Conservation (phyloP, 768 basidiomycete genomes). For the Tulasnella sp. region DNA sequence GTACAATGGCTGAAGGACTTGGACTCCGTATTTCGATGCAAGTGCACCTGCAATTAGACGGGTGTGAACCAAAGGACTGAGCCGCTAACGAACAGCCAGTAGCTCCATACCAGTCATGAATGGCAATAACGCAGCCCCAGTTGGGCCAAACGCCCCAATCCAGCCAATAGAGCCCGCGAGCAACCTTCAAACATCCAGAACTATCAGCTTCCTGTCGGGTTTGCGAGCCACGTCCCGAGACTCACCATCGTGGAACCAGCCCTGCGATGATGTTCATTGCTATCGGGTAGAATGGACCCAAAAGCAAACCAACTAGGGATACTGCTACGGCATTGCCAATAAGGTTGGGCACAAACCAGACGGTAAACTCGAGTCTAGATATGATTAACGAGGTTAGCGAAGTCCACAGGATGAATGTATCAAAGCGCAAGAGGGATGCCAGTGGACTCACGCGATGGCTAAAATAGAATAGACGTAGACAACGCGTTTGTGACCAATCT, state of each 20-base stretch:
- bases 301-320: slow-evolving; percentile 50
- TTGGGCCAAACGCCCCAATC: slow-evolving; percentile 36
- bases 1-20: slow-evolving; percentile 59
- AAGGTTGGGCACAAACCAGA: slow-evolving; percentile 56
- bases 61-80: background rate
- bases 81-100: background rate
- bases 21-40: slow-evolving; percentile 57
- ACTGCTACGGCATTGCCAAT: slow-evolving; percentile 52
- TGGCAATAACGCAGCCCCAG: slow-evolving; percentile 51
- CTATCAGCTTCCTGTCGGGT: background rate
- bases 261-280: slow-evolving; percentile 54
- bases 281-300: slow-evolving; percentile 52
- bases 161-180: slow-evolving; percentile 31
- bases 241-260: too few relatives aligned
- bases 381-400: background rate
- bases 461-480: slow-evolving; percentile 39
- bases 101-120: slow-evolving; percentile 45
- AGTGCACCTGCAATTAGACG: slow-evolving; percentile 40
- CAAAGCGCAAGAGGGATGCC: too few relatives aligned
- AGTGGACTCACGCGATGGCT: slow-evolving; percentile 32
- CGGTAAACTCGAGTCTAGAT: slow-evolving; percentile 48
- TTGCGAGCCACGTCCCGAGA: too few relatives aligned
- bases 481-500: slow-evolving; percentile 37
- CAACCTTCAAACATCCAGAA: background rate
- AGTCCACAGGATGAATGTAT: background rate